Percentiles rank a stretch among this genome's conserved stretches.
phyloP scores from a whole-genome alignment of 2,329 filamentous ascomycete species.

The Plectosphaerella cucumerina region DNA sequence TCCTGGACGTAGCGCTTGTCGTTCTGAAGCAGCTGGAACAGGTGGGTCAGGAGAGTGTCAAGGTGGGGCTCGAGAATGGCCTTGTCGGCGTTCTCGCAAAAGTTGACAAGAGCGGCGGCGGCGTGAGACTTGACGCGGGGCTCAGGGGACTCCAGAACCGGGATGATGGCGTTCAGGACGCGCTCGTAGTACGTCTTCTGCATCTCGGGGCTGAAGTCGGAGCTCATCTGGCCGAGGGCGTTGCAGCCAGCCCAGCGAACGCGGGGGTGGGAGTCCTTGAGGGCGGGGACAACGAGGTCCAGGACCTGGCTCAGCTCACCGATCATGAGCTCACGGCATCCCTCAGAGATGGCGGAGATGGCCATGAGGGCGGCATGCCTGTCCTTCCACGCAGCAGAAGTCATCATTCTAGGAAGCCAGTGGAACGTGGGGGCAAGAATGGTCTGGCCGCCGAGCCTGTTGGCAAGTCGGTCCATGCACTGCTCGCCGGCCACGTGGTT shows the following conservation, averaged over 20 bases:
- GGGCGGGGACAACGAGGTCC: constrained; percentile 86
- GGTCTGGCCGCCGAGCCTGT: constrained; percentile 93
- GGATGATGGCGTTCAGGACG: constrained; percentile 86
- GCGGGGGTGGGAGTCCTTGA: constrained; percentile 85
- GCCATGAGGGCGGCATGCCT: constrained; percentile 97
- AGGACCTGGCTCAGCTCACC: constrained; percentile 91
- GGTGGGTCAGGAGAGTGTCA: constrained; percentile 76
- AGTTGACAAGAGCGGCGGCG: constrained; percentile 96
- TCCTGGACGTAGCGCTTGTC: constrained; percentile 96
- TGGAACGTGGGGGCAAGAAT: constrained; percentile 90
- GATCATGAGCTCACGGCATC: constrained; percentile 93
- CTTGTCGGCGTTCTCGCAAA: constrained; percentile 97
- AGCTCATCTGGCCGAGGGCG: constrained; percentile 99
- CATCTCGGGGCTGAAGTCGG: constrained; percentile 97
- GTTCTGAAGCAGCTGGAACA: constrained; percentile 84
- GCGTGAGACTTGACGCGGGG: constrained; percentile 95
- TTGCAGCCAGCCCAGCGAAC: constrained; percentile 98
- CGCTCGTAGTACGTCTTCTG: constrained; percentile 89
- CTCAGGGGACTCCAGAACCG: constrained; percentile 84
- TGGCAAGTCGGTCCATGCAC: constrained; percentile 95
- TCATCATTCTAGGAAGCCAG: constrained; percentile 98
- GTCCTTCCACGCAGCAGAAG: constrained; percentile 89
- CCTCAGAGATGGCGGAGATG: constrained; percentile 96
- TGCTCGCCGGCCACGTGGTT: constrained; percentile 98
- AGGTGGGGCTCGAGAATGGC: constrained; percentile 87